Evolutionary conservation across 2,329 filamentous ascomycete genomes (phyloP), one percentile per base, ranked within the genome.

Genomic region (Plenodomus tracheiphilus): DNA sequence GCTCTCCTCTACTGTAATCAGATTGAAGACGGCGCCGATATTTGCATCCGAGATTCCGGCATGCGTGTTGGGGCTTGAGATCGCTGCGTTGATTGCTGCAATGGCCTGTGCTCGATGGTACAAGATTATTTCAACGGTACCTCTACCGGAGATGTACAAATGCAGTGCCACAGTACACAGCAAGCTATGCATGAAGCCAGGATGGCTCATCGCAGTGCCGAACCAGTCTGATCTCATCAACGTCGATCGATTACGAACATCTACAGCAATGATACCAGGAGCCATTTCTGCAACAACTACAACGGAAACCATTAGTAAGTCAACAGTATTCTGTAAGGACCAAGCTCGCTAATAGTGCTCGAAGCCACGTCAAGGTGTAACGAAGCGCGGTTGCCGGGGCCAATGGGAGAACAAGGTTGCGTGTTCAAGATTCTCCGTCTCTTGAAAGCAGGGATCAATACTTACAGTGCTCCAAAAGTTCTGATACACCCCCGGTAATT

Each of bases 101-200:
- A 72, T 66, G 4, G 70, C 68, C 41, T 66, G 54, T 41, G 62
- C 64, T 35, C 64, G 66, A 56, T 73, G 68, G 47, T 66, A 59
- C 19, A 69, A 47, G 42, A 72, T 66, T 15, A 57, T 62, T 16
- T 65, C 56, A 18, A 68, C 59, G 20, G 57, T 63, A 16, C 65
- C 66, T 62, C 60, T 62, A 11, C 66, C 69, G 35, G 65, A 53
- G 19, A 70, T 57, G 44, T 62, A 72, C 13, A 62, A 56, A 43
- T 73, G 70, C 40, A 72, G 43, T 15, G 70, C 69, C 36, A 60
- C 56, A 15, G 68, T 69, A 39, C 67, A 66, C 6, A 73, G 64
- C 53, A 73, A 54, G 53, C 69, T 71, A 40, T 73, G 67, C 69
- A 73, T 72, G 47, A 73, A 73, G n/a, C 65, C 69, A 39, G 49